These are phyloP conservation scores for Lachnellula subtilissima DNA, from an alignment of 2,329 filamentous ascomycete genomes.

Conservation along the genomic window DNA sequence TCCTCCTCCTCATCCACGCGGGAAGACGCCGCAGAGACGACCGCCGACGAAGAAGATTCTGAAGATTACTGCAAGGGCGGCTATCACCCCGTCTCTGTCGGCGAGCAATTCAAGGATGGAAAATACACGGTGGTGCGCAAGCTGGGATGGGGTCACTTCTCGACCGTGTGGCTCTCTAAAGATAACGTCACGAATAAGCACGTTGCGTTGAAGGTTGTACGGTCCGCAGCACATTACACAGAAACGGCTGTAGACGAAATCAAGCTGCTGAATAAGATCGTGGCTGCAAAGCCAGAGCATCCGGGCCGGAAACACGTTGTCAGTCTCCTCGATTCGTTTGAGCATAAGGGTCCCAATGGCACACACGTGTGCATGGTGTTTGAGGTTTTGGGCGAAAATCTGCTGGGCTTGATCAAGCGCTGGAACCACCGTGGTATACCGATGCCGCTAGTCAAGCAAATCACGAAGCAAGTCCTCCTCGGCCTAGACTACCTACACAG, in stretches of 20 bases:
- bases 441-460: slow-evolving; percentile 95
- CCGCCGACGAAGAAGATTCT: slow-evolving; percentile 96
- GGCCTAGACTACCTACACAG: slow-evolving; percentile 94
- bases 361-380: slow-evolving; percentile 99
- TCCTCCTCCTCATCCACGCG: slow-evolving; percentile 73
- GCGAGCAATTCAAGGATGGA: slow-evolving; percentile 95
- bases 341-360: slow-evolving; percentile 94
- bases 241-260: slow-evolving; percentile 99
- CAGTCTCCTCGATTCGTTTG: slow-evolving; percentile 92
- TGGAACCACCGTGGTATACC: slow-evolving; percentile 98
- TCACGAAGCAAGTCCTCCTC: slow-evolving; percentile 94
- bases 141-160: slow-evolving; percentile 97
- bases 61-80: slow-evolving; percentile 99
- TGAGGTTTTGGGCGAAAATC: slow-evolving; percentile 91
- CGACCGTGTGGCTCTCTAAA: slow-evolving; percentile 82
- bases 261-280: slow-evolving; percentile 94
- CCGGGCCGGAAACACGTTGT: slow-evolving; percentile 94
- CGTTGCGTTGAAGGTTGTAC: slow-evolving; percentile 95
- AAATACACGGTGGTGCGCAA: slow-evolving; percentile 96
- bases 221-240: slow-evolving; percentile 96
- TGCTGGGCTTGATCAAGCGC: slow-evolving; percentile 91
- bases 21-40: slow-evolving; percentile 84
- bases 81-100: slow-evolving; percentile 91
- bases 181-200: slow-evolving; percentile 89
- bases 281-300: slow-evolving; percentile 89